Evolutionary conservation across 2,329 filamentous ascomycete species (phyloP).

Genomic region (Dothistroma pini): DNA sequence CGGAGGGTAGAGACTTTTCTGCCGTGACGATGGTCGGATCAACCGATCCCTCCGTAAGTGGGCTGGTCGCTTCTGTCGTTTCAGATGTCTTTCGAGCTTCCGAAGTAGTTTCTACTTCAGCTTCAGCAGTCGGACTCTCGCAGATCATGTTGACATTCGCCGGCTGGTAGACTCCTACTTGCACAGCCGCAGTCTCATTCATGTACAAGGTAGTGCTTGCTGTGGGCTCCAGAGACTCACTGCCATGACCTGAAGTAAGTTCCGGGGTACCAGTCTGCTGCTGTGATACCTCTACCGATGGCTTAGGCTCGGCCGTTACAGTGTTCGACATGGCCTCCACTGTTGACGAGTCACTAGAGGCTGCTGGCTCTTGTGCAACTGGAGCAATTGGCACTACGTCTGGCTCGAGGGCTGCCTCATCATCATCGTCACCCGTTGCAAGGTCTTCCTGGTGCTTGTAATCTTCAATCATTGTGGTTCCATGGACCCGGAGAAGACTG

Average conservation of each 20-base stretch:
- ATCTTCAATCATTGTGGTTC: conserved; percentile 90
- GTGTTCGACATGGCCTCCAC: not conserved
- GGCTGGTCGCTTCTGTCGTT: not conserved
- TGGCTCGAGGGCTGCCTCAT: conserved; percentile 14
- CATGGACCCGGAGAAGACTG: conserved; percentile 85
- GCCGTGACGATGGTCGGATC: not conserved
- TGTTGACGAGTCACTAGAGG: conserved; percentile 9
- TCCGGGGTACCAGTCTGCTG: not conserved
- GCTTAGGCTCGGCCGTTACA: not conserved
- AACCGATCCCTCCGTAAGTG: not conserved
- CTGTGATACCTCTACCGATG: not conserved
- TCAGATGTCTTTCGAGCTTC: not conserved
- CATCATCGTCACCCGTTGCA: conserved; percentile 57
- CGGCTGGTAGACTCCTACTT: conserved; percentile 16
- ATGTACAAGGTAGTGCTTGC: not conserved
- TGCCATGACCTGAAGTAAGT: not conserved
- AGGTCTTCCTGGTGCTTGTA: conserved; percentile 81
- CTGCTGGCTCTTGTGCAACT: conserved; percentile 13
- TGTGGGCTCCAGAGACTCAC: not conserved
- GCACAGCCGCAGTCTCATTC: conserved; percentile 11
- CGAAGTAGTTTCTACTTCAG: not conserved
- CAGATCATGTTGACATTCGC: conserved; percentile 19
- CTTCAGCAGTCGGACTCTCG: not conserved
- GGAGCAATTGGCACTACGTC: conserved; percentile 18
- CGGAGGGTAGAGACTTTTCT: not conserved